A percentile compares a stretch with the other conserved stretches of the same genome.
Conservation (phyloP, 1,284 basidiomycete species). For the Gomphus bonarii region DNA sequence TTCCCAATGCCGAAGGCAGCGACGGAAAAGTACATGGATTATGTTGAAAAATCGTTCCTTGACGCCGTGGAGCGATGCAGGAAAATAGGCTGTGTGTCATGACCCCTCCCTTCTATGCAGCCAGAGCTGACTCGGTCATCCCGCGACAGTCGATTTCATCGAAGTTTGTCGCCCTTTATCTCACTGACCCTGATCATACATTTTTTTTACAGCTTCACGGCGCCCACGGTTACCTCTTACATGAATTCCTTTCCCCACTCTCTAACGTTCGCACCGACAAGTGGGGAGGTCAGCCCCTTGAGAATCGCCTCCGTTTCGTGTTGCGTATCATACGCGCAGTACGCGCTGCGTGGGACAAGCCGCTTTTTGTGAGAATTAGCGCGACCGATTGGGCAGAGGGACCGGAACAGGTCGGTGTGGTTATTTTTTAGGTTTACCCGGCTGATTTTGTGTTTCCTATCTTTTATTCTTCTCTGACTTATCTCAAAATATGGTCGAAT, state of each 20-base stretch:
- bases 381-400: conserved; percentile 74
- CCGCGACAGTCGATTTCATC: conserved; percentile 58
- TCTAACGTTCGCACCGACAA: conserved; percentile 45
- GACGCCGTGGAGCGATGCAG: conserved; percentile 44
- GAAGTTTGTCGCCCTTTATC: conserved; percentile 34
- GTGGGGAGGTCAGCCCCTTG: conserved; percentile 62
- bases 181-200: background rate
- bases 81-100: conserved; percentile 44
- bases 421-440: conserved; percentile 6
- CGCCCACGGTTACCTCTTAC: conserved; percentile 56
- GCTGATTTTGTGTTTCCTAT: background rate
- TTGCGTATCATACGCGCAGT: conserved; percentile 47
- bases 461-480: background rate
- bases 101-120: background rate
- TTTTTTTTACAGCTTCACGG: conserved; percentile 61
- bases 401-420: conserved; percentile 39
- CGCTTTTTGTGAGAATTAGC: conserved; percentile 67
- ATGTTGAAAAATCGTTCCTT: conserved; percentile 49
- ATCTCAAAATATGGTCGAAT: background rate
- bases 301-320: conserved; percentile 54
- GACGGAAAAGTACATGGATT: conserved; percentile 41
- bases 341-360: conserved; percentile 52
- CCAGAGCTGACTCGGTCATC: conserved; percentile 1
- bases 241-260: conserved; percentile 16
- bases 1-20: conserved; percentile 49